Evolutionary conservation across 2,329 filamentous ascomycete genomes (phyloP), one percentile per base, ranked within the genome.

Genomic region (Sporothrix euskadiensis): DNA sequence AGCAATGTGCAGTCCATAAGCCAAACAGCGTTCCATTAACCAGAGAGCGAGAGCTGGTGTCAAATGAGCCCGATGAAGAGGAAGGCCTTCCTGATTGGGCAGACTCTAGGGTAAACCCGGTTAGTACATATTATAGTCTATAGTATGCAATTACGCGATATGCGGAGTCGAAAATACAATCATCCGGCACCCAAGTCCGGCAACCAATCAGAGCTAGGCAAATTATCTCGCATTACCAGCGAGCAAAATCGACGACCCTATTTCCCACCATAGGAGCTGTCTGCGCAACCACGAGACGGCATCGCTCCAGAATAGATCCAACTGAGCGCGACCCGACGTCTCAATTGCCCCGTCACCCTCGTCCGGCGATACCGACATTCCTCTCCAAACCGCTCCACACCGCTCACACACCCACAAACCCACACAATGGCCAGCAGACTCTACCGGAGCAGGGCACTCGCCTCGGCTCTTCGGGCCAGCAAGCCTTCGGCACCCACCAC

Each of bases 391-490:
- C 22, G 16, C 19, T 39, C 30, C 85, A 84, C 83, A 81, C 81
- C 81, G 79, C 77, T 78, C 69, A 69, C 75, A 22, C 32, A 39
- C 69, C 69, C 75, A 26, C 32, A 47, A 19, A 61, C n/a, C 30
- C 14, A 71, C 63, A 71, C 80, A 81, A 90, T 90, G 89, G 88
- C 88, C 82, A 88, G 85, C 83, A 88, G 85, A 81, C 81, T 89
- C 79, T 85, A 85, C 79, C 85, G 87, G 80, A 86, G 84, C 81
- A 84, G 87, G 81, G 85, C 84, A 75, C 80, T 90, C 77, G 84
- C 85, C 79, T 85, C 87, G 80, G 85, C 85, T 83, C 81, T 89
- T 77, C 85, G 85, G 80, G 84, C 87, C n/a, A 81, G 82, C 68
- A 86, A 83, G 78, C 81, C 83, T 71, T 82, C 82, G 77, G 80